Percentiles rank a stretch among this genome's conserved stretches.
These are phyloP conservation scores for Striga asiatica DNA, from an alignment of 257 asterid genomes.

Conservation along the genomic window DNA sequence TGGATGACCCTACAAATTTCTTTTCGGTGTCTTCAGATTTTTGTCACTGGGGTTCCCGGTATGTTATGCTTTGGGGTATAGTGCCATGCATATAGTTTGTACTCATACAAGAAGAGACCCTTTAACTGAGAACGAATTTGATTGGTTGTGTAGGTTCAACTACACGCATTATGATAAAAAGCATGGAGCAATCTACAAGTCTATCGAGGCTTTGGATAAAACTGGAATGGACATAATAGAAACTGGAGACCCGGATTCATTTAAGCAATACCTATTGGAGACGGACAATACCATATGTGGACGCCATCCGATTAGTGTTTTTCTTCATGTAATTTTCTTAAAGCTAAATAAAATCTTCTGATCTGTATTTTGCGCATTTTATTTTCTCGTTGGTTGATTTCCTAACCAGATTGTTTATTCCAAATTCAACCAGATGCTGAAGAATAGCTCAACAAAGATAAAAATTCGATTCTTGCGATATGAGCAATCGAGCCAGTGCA, in stretches of 20 bases:
- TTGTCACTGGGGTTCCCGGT: conserved; percentile 99
- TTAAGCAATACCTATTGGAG: conserved; percentile 69
- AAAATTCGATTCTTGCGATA: conserved; percentile 72
- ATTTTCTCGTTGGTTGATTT: background rate
- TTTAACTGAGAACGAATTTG: background rate
- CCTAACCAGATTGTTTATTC: conserved; percentile 11
- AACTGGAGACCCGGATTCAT: conserved; percentile 81
- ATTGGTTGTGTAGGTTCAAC: conserved; percentile 46
- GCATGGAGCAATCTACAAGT: conserved; percentile 79
- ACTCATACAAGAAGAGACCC: background rate
- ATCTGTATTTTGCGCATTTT: background rate
- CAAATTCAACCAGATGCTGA: conserved; percentile 50
- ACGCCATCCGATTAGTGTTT: conserved; percentile 90
- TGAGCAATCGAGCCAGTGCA: conserved; percentile 95
- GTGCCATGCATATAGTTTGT: too few relatives aligned
- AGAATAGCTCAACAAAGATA: conserved; percentile 55
- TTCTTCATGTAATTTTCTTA: conserved; percentile 69
- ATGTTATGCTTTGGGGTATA: conserved; percentile 19
- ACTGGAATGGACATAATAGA: conserved; percentile 89
- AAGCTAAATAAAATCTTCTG: background rate
- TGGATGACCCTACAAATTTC: conserved; percentile 86
- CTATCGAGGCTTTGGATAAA: conserved; percentile 82
- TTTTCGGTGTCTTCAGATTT: conserved; percentile 94
- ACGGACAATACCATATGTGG: conserved; percentile 96
- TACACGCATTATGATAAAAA: conserved; percentile 67